A percentile compares a stretch with the other conserved stretches of the same genome.
These are phyloP conservation scores for Aspergillus pseudoglaucus DNA, from an alignment of 2,329 filamentous ascomycete genomes.

Conservation along the genomic window DNA sequence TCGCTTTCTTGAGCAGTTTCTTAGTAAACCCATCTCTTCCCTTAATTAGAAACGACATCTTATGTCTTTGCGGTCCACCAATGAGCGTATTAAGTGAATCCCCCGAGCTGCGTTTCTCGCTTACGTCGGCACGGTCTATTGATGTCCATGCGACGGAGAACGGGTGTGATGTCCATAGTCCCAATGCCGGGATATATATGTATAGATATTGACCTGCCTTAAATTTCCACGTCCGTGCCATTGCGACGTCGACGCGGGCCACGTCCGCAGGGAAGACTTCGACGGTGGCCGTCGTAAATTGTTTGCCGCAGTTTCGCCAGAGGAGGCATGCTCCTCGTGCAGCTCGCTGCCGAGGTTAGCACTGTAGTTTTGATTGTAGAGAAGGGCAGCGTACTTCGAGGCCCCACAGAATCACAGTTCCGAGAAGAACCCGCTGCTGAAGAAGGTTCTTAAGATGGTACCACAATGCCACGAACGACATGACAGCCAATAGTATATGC, in stretches of 20 bases:
- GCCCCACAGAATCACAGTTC: constrained; percentile 28
- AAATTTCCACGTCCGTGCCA: constrained; percentile 27
- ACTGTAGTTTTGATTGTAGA: neutral
- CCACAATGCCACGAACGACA: constrained; percentile 34
- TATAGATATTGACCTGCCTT: constrained; percentile 49
- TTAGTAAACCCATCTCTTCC: constrained; percentile 29
- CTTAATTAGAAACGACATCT: constrained; percentile 29
- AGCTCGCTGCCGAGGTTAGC: constrained; percentile 28
- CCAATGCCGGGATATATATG: constrained; percentile 47
- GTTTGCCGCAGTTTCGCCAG: constrained; percentile 46
- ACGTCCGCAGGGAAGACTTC: constrained; percentile 52
- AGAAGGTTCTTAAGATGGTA: constrained; percentile 26
- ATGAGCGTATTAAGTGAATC: constrained; percentile 24
- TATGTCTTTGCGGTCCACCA: constrained; percentile 18
- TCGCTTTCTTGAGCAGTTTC: constrained; percentile 22
- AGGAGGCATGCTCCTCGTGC: constrained; percentile 42
- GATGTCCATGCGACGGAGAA: constrained; percentile 26
- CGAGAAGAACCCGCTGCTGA: constrained; percentile 25
- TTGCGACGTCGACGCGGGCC: constrained; percentile 38
- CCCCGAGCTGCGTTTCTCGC: constrained; percentile 23
- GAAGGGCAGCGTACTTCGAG: constrained; percentile 21
- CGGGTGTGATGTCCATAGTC: constrained; percentile 38
- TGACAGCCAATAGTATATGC: constrained; percentile 35
- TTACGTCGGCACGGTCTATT: neutral
- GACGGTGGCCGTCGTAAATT: constrained; percentile 45